A percentile compares a stretch with the other conserved stretches of the same genome.
phyloP scores from a whole-genome alignment of 768 basidiomycete genomes.

The Pleurotus sapidus region DNA sequence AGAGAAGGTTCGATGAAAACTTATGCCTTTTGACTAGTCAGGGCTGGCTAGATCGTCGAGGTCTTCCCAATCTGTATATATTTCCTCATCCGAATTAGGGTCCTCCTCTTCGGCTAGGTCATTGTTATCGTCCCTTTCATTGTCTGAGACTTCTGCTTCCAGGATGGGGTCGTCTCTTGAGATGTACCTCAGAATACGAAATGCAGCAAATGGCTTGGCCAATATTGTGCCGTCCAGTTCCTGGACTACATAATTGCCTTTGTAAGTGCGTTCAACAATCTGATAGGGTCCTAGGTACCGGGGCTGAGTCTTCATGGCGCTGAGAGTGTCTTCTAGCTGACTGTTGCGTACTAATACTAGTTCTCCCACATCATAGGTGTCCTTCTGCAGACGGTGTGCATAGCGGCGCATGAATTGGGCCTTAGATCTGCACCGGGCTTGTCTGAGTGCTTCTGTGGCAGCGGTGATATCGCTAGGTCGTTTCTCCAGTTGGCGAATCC shows the following conservation, averaged over 20 bases:
- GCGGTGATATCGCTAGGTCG: constrained; percentile 14
- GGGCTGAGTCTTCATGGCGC: constrained; percentile 16
- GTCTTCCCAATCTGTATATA: too few relatives aligned
- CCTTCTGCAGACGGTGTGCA: neutral
- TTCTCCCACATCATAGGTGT: neutral
- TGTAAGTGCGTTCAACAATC: constrained; percentile 15
- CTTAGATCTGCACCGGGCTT: constrained; percentile 17
- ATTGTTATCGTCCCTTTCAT: too few relatives aligned
- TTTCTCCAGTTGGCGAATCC: constrained; percentile 21
- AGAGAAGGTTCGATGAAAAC: too few relatives aligned
- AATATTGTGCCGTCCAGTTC: constrained; percentile 13
- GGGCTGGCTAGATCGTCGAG: too few relatives aligned
- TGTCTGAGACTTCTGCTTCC: too few relatives aligned
- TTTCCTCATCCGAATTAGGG: too few relatives aligned
- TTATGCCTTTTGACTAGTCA: too few relatives aligned
- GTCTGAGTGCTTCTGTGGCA: constrained; percentile 14
- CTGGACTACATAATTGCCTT: constrained; percentile 10
- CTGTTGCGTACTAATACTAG: constrained; percentile 23
- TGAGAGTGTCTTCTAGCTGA: constrained; percentile 14
- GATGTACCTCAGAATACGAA: constrained; percentile 5
- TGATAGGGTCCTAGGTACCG: constrained; percentile 25
- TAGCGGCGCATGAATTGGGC: constrained; percentile 19
- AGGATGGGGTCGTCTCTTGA: neutral
- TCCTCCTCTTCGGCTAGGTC: too few relatives aligned
- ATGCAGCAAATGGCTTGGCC: constrained; percentile 2